Base-by-base conservation (phyloP, 805 yeast species). In the Spathaspora hagerdaliae region DNA sequence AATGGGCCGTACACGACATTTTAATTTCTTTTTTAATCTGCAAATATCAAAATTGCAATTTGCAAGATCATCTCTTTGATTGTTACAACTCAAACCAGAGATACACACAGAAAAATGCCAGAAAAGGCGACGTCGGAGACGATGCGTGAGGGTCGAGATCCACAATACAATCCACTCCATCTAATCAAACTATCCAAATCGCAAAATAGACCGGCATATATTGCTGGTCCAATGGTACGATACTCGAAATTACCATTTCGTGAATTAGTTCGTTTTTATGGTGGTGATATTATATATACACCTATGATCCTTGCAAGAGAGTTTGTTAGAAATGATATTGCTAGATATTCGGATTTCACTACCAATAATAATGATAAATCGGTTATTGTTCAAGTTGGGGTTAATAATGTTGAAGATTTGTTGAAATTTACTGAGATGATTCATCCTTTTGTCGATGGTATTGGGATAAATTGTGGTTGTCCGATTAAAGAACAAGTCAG, bases 221-320 rank as follows among this genome's bases (percentile, higher is more conserved):
- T 71, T 11, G 75, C 74, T 4, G 99, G 98, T 0, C 99, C 99
- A 5, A 94, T 94, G 99, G 99, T 94, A 1, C 72, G 99, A 42
- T 94, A 94, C 70, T 88, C 96, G 1, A 92, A 94, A 63, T 75
- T 94, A 37, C 97, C 98, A 2, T 92, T 94, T 59, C 74, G 99
- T 43, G 87, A 87, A 48, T 69, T 87, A 6, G 82, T 69, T 6
- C 58, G 97, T 31, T 82, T 82, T 34, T 87, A 82, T 61, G 73
- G 78, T 44, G 80, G 83, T 38, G 96, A 90, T 60, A 83, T 92
- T 7, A 95, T 89, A 3, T 91, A 94, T 59, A 81, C 96, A 0
- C 99, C 99, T 8, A 94, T 94, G 99, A 91, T 94, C 36, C 70
- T 94, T 43, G 98, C 98, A 5, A 71, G 98, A 42, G 99, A 94